Evolutionary conservation across 2,329 filamentous ascomycete species (phyloP), one percentile per base, ranked within the genome.

Genomic region (Bipolaris bicolor): DNA sequence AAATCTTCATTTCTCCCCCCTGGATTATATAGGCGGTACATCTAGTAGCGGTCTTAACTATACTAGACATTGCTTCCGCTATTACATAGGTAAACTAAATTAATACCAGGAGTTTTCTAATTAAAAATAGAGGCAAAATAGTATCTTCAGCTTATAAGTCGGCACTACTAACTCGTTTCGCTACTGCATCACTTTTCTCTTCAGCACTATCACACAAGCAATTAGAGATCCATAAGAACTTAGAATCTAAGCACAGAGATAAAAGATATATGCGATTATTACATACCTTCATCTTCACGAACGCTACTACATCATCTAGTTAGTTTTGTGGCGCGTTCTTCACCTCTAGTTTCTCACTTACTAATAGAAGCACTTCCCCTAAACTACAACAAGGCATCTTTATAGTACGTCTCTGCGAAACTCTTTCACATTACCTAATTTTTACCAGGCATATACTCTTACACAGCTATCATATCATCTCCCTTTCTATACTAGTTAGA

Each of bases 21-120:
- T 52, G 18, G 54, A 37, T 7, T n/a, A 48, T 57, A 52, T 57
- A 15, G 43, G 48, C 29, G 2, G 26, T 57, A 43, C 43, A 57
- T 31, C 29, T 57, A 4, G 36, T 57, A 3, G 29, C 43, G 6
- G 3, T 48, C 29, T 39, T 29, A 10, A 48, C 54, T 57, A 51
- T 52, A 57, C 51, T 53, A 1, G 44, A 53, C 15, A 53, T 53
- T 29, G 5, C 45, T 53, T 48, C 51, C 36, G 44, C 36, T 16
- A 9, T 53, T 48, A 48, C 24, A 36, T 53, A 53, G 7, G 44
- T 53, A 1, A 15, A 40, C 5, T 53, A 2, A 5, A 15, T 33
- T 13, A 0, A 1, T 11, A 34, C n/a, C 36, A 2, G 9, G 43
- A 24, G 26, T 15, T 33, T 7, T 53, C 51, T 53, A 29, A 53